Conservation (phyloP, 257 asterid species). For the Przewalskia tangutica region DNA sequence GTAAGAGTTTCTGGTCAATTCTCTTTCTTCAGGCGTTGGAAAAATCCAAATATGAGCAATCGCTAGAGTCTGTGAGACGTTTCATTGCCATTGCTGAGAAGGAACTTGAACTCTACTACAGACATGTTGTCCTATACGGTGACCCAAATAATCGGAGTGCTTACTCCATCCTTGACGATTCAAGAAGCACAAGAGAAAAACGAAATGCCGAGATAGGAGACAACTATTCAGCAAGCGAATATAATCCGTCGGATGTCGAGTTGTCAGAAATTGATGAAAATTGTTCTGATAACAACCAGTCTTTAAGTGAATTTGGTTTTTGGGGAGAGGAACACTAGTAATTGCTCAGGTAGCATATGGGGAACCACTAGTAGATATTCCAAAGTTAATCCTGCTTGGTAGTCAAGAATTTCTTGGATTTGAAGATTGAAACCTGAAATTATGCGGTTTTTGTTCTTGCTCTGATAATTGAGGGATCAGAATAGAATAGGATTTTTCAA, state of each 20-base stretch:
- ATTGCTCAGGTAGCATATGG: background rate
- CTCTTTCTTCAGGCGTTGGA: slow-evolving; percentile 59
- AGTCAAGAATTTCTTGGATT: background rate
- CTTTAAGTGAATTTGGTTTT: slow-evolving; percentile 14
- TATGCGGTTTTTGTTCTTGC: background rate
- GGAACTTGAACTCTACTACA: slow-evolving; percentile 79
- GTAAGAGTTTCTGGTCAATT: background rate
- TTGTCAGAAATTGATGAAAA: slow-evolving; percentile 24
- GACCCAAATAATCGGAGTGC: slow-evolving; percentile 66
- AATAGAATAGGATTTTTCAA: background rate
- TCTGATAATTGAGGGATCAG: background rate
- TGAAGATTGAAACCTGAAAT: background rate
- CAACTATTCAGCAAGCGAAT: slow-evolving; percentile 4
- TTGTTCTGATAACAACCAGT: slow-evolving; percentile 6
- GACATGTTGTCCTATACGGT: slow-evolving; percentile 78
- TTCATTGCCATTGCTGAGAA: slow-evolving; percentile 82
- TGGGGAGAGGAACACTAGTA: slow-evolving; percentile 9
- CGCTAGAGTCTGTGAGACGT: slow-evolving; percentile 75
- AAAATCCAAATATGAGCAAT: slow-evolving; percentile 82
- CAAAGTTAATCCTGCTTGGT: background rate
- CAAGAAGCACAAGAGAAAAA: slow-evolving; percentile 8
- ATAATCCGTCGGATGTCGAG: slow-evolving; percentile 21
- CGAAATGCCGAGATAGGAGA: background rate
- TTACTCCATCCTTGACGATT: slow-evolving; percentile 33
- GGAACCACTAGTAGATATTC: background rate